Evolutionary conservation across 768 basidiomycete genomes (phyloP).

Genomic region (Glaciozyma antarctica): DNA sequence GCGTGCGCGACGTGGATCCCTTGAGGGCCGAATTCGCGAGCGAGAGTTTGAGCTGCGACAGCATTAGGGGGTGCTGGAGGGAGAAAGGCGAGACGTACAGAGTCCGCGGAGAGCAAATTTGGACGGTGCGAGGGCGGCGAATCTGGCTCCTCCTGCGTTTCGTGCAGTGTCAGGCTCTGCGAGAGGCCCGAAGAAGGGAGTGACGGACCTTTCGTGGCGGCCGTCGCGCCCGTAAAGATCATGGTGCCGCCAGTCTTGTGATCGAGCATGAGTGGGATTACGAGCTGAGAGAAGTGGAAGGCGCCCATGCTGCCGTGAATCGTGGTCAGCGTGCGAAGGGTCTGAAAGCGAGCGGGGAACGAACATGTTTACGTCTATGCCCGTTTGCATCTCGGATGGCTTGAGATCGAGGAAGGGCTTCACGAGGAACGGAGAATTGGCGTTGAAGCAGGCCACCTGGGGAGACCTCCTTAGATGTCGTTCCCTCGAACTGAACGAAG

Average conservation of each 20-base stretch:
- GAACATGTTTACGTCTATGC: slow-evolving; percentile 22
- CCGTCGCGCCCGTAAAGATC: slow-evolving; percentile 36
- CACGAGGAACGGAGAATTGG: slow-evolving; percentile 24
- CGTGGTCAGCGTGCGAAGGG: neutral
- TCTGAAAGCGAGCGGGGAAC: neutral
- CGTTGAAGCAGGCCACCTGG: slow-evolving; percentile 32
- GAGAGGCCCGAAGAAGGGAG: neutral
- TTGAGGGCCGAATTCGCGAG: slow-evolving; percentile 34
- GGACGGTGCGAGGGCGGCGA: slow-evolving; percentile 32
- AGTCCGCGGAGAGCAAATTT: slow-evolving; percentile 32
- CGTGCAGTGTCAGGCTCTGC: neutral
- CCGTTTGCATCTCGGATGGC: slow-evolving; percentile 6
- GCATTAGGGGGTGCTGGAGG: no score
- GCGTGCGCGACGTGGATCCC: slow-evolving; percentile 34
- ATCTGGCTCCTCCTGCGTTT: slow-evolving; percentile 26
- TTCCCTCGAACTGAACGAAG: neutral
- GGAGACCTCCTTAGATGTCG: neutral
- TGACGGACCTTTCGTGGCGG: slow-evolving; percentile 15
- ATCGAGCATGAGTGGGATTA: slow-evolving; percentile 15
- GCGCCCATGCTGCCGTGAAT: slow-evolving; percentile 25
- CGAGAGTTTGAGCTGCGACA: slow-evolving; percentile 29
- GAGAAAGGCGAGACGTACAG: neutral
- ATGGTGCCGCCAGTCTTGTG: slow-evolving; percentile 24
- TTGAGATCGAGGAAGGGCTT: slow-evolving; percentile 35
- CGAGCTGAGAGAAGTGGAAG: slow-evolving; percentile 29